Evolutionary conservation across 108 stramenopile species (phyloP), one percentile per base, ranked within the genome.

Genomic region (Nitzschia sp.): DNA sequence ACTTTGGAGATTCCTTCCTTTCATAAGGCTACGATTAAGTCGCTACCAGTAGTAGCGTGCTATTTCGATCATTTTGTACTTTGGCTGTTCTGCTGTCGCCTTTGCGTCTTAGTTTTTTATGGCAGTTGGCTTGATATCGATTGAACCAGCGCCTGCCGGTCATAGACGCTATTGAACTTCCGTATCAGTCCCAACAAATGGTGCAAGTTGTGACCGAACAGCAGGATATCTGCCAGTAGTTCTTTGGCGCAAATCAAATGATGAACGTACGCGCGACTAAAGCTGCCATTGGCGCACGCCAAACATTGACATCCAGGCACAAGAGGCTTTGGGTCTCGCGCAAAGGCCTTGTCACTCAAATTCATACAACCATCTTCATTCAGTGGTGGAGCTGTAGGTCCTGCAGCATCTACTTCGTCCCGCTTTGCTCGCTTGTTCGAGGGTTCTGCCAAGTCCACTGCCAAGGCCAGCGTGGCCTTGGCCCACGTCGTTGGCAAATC

Each of bases 141-240:
- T 21, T 64, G 54, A n/a, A 59, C 62, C 63, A 58, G 38, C 15
- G 59, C 23, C 23, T 0, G 15, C 18, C 28, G 63, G 30, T 64
- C 47, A 6, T 59, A 11, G 25, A 38, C 42, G 5, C 29, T 31
- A 61, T 60, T 35, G 54, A 68, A 68, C 8, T 26, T 13, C 28
- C 61, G 46, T 6, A 72, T 19, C 27, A 82, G 32, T 29, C 59
- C 42, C 32, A 94, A 36, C 74, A 91, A 26, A 51, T 86, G 86
- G 68, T 91, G 87, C 49, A 94, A 75, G 77, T 94, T 94, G 75
- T 94, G 93, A 42, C 76, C 78, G 66, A 91, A 91, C 1, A 94
- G 68, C 9, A 94, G 68, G 4, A 88, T 90, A 46, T 91, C 85
- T n/a, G 88, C 90, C 45, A 94, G 60, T 79, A 94, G 66, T 67